These are phyloP conservation scores for Fusarium napiforme DNA, from an alignment of 2,329 filamentous ascomycete genomes.

Conservation along the genomic window DNA sequence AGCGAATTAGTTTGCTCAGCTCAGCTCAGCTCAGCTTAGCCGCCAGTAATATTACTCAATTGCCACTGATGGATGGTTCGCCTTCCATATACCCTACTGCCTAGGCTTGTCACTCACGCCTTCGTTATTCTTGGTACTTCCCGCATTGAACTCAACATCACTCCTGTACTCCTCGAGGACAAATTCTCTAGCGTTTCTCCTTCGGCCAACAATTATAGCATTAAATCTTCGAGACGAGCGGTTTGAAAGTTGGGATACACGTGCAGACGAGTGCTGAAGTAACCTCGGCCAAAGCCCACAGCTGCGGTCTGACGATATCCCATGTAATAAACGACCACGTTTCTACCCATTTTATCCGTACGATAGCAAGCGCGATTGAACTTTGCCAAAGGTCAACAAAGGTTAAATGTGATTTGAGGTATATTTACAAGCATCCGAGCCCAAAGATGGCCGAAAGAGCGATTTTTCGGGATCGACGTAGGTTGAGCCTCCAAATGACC, in stretches of 20 bases:
- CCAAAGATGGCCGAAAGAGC: constrained; percentile 14
- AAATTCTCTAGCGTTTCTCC: not conserved
- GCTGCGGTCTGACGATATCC: constrained; percentile 11
- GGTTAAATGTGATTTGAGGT: fast-evolving
- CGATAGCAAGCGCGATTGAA: constrained; percentile 19
- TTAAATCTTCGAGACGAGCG: not conserved
- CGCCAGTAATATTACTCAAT: not conserved
- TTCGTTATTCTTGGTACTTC: not conserved
- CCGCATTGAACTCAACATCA: not conserved
- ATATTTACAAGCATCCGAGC: constrained; percentile 29
- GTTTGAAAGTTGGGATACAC: constrained; percentile 32
- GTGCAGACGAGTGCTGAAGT: constrained; percentile 28
- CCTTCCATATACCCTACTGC: constrained; percentile 1
- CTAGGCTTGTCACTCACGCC: not conserved
- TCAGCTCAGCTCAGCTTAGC: not conserved
- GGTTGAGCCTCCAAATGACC: constrained; percentile 20
- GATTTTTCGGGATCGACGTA: constrained; percentile 24
- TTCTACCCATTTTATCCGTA: constrained; percentile 22
- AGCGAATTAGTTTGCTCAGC: not conserved
- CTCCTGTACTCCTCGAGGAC: not conserved
- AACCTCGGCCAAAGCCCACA: constrained; percentile 31
- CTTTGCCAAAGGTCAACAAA: not conserved
- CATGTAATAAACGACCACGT: not conserved
- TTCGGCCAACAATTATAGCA: not conserved
- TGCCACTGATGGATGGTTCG: constrained; percentile 5